Evolutionary conservation across 2,329 filamentous ascomycete genomes (phyloP), one percentile per base, ranked within the genome.

Genomic region (Aspergillus terreus): DNA sequence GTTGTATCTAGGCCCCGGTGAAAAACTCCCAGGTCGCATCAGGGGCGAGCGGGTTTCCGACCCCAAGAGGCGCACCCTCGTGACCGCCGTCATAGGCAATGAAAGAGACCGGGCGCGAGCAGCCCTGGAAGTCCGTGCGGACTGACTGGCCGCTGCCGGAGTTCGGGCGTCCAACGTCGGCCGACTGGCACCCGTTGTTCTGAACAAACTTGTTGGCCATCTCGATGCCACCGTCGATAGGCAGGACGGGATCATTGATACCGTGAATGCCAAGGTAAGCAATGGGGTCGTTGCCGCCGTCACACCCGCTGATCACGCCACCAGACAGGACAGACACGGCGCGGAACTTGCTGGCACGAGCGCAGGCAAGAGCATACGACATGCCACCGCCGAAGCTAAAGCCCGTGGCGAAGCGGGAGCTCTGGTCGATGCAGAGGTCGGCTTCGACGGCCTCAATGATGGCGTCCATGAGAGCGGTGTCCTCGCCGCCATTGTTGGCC

Each of bases 371-470:
- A 1, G 69, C 63, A 58, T 67, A 74, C 2, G 65, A 68, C 71
- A 78, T 77, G 41, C 70, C 69, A 36, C 66, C 74, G 36, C 76
- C 74, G 56, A 74, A 76, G 53, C 70, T 73, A 60, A 73, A 77
- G n/a, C 74, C 74, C 1, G 72, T 73, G 23, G 72, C 66, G 61
- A 76, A 78, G 50, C 72, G 65, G 47, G 69, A 66, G 42, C 60
- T 63, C 51, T 71, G 63, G 52, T 78, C 68, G 27, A 78, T 61
- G 53, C 76, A 78, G 38, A 78, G 69, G 23, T 71, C 65, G 5
- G 59, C 54, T 53, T 75, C 68, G 25, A 76, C 61, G 9, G 62
- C 63, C 27, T 66, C 60, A 27, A 76, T 56, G 47, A 78, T 70
- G 6, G 61, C 55, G 38, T 75, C 68, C 35, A 75, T 62, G 49